Conservation (phyloP, 441 rosid species). For the Hura crepitans region DNA sequence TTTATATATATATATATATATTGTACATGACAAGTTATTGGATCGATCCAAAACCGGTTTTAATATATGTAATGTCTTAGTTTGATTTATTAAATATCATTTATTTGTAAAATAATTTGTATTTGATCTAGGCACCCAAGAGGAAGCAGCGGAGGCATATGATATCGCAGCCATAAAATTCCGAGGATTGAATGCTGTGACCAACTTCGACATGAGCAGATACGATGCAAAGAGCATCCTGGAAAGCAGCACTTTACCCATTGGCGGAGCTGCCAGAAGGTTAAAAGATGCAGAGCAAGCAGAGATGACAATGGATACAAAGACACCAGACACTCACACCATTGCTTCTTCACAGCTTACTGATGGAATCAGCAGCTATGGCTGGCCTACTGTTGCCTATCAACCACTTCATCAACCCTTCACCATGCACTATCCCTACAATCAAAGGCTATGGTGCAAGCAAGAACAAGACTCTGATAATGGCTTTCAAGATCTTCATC, state of each 20-base stretch:
- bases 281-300: conserved; percentile 49
- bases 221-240: conserved; percentile 81
- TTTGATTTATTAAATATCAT: too few species aligned
- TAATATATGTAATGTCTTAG: too few species aligned
- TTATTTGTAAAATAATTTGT: too few species aligned
- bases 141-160: conserved; percentile 97
- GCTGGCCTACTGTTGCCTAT: conserved; percentile 48
- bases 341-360: conserved; percentile 19
- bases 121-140: conserved; percentile 64
- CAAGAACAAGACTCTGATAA: conserved; percentile 53
- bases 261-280: conserved; percentile 72
- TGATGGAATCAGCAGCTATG: conserved; percentile 28
- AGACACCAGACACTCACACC: conserved; percentile 17
- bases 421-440: conserved; percentile 39
- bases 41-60: too few species aligned
- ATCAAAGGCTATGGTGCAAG: conserved; percentile 59
- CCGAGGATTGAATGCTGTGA: conserved; percentile 84
- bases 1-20: too few species aligned
- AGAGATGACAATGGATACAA: conserved; percentile 22
- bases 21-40: too few species aligned
- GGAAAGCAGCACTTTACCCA: conserved; percentile 79
- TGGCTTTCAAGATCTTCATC: conserved; percentile 33
- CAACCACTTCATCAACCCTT: conserved; percentile 32
- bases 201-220: conserved; percentile 89
- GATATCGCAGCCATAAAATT: conserved; percentile 96